These are phyloP conservation scores for Ceratocystis albifundus DNA, from an alignment of 2,329 filamentous ascomycete species.

Conservation along the genomic window DNA sequence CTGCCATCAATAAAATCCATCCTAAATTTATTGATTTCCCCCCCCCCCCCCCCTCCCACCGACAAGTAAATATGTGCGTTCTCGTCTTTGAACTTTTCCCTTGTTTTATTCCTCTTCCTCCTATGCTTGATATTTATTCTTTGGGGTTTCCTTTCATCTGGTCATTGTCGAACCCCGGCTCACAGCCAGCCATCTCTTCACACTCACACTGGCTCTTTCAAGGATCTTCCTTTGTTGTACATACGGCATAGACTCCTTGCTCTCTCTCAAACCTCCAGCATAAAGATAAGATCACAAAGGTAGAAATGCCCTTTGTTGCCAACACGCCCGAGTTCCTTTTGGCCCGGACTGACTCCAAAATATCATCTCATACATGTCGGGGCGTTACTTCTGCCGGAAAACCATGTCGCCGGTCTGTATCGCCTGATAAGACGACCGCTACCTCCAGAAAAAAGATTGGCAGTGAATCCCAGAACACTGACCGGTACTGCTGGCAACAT, in stretches of 20 bases:
- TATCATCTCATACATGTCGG: slow-evolving; percentile 72
- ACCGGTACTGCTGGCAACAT: slow-evolving; percentile 90
- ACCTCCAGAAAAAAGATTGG: neutral
- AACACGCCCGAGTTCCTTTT: slow-evolving; percentile 26
- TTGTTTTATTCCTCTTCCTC: neutral
- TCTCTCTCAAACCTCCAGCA: neutral
- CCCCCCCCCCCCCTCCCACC: too few species aligned
- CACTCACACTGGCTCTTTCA: too few species aligned
- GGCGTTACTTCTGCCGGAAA: slow-evolving; percentile 75
- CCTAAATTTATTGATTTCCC: neutral
- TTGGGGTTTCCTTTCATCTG: neutral
- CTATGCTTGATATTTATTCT: neutral
- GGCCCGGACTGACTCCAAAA: slow-evolving; percentile 67
- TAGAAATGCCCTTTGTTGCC: slow-evolving; percentile 34
- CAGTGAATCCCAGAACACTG: slow-evolving; percentile 38
- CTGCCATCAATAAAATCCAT: neutral
- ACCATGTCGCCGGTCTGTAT: slow-evolving; percentile 62
- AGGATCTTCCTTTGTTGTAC: neutral
- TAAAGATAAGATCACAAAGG: too few species aligned
- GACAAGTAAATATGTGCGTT: neutral
- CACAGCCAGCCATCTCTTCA: neutral
- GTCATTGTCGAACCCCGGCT: neutral
- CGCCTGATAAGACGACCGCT: slow-evolving; percentile 29
- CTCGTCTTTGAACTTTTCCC: neutral
- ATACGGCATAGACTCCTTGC: neutral